phyloP scores from a whole-genome alignment of 306 rosid species.

The Clitoria ternatea region DNA sequence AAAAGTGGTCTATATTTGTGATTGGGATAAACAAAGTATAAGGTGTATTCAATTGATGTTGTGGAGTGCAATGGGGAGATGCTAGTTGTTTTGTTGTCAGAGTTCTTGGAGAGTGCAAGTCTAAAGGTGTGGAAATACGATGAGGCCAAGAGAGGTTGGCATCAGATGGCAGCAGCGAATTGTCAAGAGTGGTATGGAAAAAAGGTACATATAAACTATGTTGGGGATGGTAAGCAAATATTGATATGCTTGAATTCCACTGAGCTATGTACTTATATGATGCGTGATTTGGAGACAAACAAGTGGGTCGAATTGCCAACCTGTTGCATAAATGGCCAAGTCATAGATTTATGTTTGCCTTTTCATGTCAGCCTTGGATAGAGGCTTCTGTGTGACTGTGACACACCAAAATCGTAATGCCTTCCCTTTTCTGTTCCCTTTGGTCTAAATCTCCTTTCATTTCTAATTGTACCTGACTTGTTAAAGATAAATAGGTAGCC shows the following conservation, averaged over 20 bases:
- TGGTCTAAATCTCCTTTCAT: background rate
- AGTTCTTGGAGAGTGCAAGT: too few relatives aligned
- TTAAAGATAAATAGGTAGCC: slow-evolving; percentile 23
- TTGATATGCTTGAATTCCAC: slow-evolving; percentile 60
- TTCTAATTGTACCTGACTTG: slow-evolving; percentile 13
- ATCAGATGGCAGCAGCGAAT: slow-evolving; percentile 61
- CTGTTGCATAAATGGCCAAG: slow-evolving; percentile 55
- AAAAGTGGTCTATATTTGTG: too few relatives aligned
- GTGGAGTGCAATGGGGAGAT: slow-evolving; percentile 75
- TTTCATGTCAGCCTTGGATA: slow-evolving; percentile 75
- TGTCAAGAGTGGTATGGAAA: slow-evolving; percentile 69
- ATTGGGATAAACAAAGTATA: too few relatives aligned
- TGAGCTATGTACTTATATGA: slow-evolving; percentile 42
- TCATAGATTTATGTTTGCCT: slow-evolving; percentile 68
- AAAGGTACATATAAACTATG: slow-evolving; percentile 76
- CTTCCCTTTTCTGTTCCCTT: background rate
- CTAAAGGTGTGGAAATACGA: too few relatives aligned
- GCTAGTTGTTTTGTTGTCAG: too few relatives aligned
- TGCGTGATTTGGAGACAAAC: slow-evolving; percentile 50
- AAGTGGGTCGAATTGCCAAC: slow-evolving; percentile 65
- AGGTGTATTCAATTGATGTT: slow-evolving; percentile 68
- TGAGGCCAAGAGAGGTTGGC: too few relatives aligned
- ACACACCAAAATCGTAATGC: background rate
- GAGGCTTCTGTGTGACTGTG: slow-evolving; percentile 68
- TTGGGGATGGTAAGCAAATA: slow-evolving; percentile 58